These are phyloP conservation scores for Neohortaea acidophila DNA, from an alignment of 495 filamentous ascomycete genomes.

Conservation along the genomic window DNA sequence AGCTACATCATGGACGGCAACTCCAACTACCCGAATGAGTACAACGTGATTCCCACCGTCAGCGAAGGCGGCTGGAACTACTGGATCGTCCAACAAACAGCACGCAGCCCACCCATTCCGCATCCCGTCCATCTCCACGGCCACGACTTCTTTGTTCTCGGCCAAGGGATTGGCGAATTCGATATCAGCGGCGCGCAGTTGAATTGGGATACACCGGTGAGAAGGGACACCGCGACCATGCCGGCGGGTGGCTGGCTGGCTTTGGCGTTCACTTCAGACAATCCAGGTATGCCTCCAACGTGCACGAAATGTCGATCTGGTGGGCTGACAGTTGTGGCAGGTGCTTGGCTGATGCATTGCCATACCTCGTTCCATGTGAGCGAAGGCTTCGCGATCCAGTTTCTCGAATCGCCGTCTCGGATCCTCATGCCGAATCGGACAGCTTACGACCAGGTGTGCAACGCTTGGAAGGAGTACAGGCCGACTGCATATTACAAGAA, in stretches of 20 bases:
- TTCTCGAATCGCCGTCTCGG: neutral
- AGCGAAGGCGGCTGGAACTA: slow-evolving; percentile 22
- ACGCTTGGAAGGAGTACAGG: neutral
- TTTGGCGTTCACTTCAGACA: slow-evolving; percentile 26
- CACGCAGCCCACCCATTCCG: slow-evolving; percentile 15
- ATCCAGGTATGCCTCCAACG: too few relatives aligned
- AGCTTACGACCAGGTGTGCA: neutral
- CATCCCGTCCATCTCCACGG: slow-evolving; percentile 32
- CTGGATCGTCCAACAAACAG: slow-evolving; percentile 24
- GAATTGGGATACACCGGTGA: slow-evolving; percentile 21
- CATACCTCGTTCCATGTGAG: neutral
- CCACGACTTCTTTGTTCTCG: slow-evolving; percentile 29
- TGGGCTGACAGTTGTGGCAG: too few relatives aligned
- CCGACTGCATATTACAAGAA: neutral
- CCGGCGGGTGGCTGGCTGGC: slow-evolving; percentile 24
- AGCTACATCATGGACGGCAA: slow-evolving; percentile 21
- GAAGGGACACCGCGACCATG: slow-evolving; percentile 25
- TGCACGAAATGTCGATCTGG: too few relatives aligned
- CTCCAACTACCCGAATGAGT: slow-evolving; percentile 14
- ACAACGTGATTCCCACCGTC: slow-evolving; percentile 20
- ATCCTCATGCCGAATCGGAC: neutral
- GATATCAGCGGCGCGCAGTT: slow-evolving; percentile 13
- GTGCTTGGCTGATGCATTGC: neutral
- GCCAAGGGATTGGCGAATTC: slow-evolving; percentile 13
- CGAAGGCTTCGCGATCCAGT: neutral